A percentile compares a stretch with the other conserved stretches of the same genome.
Conservation (phyloP, 441 rosid species). For the Brassica balearica region DNA sequence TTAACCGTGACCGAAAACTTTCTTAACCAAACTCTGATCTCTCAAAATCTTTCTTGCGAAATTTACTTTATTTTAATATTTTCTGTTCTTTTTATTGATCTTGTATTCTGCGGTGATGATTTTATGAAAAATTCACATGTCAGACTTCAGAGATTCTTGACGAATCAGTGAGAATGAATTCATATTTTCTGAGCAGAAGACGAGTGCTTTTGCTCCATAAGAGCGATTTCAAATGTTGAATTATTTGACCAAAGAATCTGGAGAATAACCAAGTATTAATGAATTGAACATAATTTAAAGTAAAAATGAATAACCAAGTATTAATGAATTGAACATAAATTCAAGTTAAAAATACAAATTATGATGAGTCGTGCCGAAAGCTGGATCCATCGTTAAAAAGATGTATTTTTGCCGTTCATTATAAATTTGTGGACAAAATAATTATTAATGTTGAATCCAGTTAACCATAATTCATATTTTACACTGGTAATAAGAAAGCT, state of each 20-base stretch:
- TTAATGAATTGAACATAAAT: no score
- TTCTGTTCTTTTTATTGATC: not conserved
- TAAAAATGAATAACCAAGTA: not conserved
- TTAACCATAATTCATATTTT: not conserved
- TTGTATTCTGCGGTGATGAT: constrained; percentile 22
- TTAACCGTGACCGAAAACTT: constrained; percentile 57
- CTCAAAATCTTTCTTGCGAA: not conserved
- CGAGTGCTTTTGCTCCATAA: not conserved
- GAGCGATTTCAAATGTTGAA: not conserved
- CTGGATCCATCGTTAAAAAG: not conserved
- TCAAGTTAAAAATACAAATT: not conserved
- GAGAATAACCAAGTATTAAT: not conserved
- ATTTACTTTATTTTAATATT: no score
- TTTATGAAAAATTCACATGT: constrained; percentile 44
- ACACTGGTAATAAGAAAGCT: not conserved
- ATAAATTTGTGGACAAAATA: not conserved
- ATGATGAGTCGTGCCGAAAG: not conserved
- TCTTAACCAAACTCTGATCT: constrained; percentile 47
- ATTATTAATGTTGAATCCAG: not conserved
- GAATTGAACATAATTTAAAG: not conserved
- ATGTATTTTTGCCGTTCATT: not conserved
- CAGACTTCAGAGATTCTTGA: constrained; percentile 46
- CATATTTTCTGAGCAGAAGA: constrained; percentile 41
- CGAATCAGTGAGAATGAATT: constrained; percentile 41
- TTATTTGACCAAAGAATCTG: not conserved